A percentile compares a stretch with the other conserved stretches of the same genome.
Conservation (phyloP, 2,329 filamentous ascomycete species). For the Claviceps quebecensis region DNA sequence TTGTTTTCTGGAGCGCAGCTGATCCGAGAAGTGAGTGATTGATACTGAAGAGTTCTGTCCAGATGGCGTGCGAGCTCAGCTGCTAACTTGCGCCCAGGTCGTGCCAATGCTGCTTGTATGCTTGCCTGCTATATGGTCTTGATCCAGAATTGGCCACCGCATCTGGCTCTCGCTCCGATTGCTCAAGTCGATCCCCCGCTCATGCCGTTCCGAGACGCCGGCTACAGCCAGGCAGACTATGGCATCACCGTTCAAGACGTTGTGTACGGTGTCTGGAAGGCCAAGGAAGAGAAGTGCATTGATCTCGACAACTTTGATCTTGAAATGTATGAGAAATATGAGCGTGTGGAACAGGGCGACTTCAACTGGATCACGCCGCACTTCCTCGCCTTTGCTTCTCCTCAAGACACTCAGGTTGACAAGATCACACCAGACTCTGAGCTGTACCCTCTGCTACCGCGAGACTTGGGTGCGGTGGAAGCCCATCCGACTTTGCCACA, state of each 20-base stretch:
- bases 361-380: conserved; percentile 98
- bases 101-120: conserved; percentile 87
- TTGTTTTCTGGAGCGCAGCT: conserved; percentile 91
- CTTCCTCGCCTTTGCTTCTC: conserved; percentile 93
- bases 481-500: conserved; percentile 56
- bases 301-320: conserved; percentile 88
- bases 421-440: conserved; percentile 61
- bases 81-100: conserved; percentile 34
- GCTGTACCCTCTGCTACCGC: conserved; percentile 60
- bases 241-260: conserved; percentile 92
- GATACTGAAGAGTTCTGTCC: neutral
- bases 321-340: conserved; percentile 91
- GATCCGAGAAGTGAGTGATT: conserved; percentile 67
- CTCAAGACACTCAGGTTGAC: conserved; percentile 65
- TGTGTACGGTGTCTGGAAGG: conserved; percentile 97
- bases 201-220: conserved; percentile 97
- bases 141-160: conserved; percentile 94
- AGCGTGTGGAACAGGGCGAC: conserved; percentile 94
- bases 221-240: conserved; percentile 97
- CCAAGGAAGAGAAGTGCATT: conserved; percentile 88
- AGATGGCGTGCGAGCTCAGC: neutral
- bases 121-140: conserved; percentile 98
- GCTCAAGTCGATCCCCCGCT: conserved; percentile 91
- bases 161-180: conserved; percentile 87
- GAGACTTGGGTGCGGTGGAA: conserved; percentile 59